phyloP scores from a whole-genome alignment of 805 yeast species.

The Schwanniomyces vanrijiae region DNA sequence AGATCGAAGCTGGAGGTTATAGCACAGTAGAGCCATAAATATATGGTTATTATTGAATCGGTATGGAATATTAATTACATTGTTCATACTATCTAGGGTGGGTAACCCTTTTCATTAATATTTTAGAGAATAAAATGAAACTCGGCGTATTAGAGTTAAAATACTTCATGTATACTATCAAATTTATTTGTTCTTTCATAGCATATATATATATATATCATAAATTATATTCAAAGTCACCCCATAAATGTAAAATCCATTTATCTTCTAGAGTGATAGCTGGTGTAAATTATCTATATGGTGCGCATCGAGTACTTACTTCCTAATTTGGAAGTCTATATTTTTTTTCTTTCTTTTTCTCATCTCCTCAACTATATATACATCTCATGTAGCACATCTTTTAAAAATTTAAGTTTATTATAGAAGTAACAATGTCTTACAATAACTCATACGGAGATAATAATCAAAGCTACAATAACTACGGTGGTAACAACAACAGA shows the following conservation, averaged over 20 bases:
- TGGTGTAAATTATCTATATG: no score
- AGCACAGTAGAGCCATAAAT: constrained; percentile 47
- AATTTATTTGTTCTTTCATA: constrained; percentile 1
- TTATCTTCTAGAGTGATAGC: no score
- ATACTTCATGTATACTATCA: constrained; percentile 1
- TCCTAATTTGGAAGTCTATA: constrained; percentile 11
- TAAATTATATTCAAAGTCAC: background rate
- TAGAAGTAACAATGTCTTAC: constrained; percentile 36
- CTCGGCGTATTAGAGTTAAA: background rate
- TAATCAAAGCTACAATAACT: constrained; percentile 19
- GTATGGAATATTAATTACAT: background rate
- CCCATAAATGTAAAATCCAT: no score
- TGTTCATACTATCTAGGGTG: background rate
- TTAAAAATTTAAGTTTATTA: constrained; percentile 1
- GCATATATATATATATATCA: constrained; percentile 3
- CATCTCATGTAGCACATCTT: constrained; percentile 1
- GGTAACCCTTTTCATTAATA: background rate
- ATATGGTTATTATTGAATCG: background rate
- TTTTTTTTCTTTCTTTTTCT: constrained; percentile 8
- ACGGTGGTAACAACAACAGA: constrained; percentile 36
- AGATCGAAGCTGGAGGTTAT: constrained; percentile 58
- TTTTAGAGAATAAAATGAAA: background rate
- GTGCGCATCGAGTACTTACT: constrained; percentile 1
- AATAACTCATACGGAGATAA: constrained; percentile 34
- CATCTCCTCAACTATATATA: constrained; percentile 2